A percentile compares a stretch with the other conserved stretches of the same genome.
phyloP scores from a whole-genome alignment of 2,329 filamentous ascomycete genomes.

The Ascosphaera acerosa region DNA sequence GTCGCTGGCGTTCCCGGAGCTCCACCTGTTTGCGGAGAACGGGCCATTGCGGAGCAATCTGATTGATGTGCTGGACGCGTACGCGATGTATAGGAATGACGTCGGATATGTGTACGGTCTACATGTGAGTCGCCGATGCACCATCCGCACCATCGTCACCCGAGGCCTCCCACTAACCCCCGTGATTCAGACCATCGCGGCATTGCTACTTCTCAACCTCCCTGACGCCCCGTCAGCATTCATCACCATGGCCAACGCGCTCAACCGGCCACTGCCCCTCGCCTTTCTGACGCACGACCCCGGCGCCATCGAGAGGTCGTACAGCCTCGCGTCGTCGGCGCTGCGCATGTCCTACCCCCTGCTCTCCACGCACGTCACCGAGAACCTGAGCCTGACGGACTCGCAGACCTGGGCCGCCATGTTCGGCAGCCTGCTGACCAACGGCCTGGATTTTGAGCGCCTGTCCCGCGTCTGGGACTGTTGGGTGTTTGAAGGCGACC shows the following conservation, averaged over 20 bases:
- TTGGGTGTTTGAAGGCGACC: constrained; percentile 34
- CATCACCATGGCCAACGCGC: constrained; percentile 31
- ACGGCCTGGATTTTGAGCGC: constrained; percentile 26
- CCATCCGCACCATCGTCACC: neutral
- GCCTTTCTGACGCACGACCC: constrained; percentile 34
- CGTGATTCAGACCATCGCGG: constrained; percentile 24
- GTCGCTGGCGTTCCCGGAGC: constrained; percentile 28
- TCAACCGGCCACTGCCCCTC: constrained; percentile 29
- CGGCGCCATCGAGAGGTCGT: constrained; percentile 28
- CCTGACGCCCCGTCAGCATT: constrained; percentile 28
- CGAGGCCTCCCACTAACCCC: constrained; percentile 2
- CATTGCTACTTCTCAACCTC: constrained; percentile 31
- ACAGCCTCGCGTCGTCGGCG: constrained; percentile 28
- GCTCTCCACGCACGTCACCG: constrained; percentile 26
- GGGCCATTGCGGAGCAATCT: constrained; percentile 30
- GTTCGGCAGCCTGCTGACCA: constrained; percentile 27
- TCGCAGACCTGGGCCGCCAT: constrained; percentile 27
- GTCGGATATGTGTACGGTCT: constrained; percentile 34
- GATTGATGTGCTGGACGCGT: constrained; percentile 33
- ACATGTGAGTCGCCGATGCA: constrained; percentile 19
- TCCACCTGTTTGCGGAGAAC: constrained; percentile 30
- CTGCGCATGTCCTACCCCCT: constrained; percentile 32
- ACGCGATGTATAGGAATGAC: constrained; percentile 36
- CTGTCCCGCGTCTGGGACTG: constrained; percentile 34
- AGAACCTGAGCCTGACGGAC: constrained; percentile 16